These are phyloP conservation scores for Cochlearia excelsa DNA, from an alignment of 345 rosid genomes.

Conservation along the genomic window DNA sequence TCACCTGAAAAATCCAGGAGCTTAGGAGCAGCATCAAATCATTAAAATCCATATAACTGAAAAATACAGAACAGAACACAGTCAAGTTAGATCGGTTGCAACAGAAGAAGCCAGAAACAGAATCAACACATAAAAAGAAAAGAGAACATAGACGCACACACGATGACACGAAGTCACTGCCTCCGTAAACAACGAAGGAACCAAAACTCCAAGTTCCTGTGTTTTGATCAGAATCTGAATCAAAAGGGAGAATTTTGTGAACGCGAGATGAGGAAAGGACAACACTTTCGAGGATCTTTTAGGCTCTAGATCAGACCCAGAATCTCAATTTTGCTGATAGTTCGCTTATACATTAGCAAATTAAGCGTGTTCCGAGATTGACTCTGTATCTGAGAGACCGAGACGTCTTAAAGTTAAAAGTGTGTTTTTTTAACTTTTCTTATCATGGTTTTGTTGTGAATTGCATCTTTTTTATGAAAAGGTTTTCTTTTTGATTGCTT, in stretches of 20 bases:
- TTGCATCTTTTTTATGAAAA: no score
- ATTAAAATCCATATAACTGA: constrained; percentile 31
- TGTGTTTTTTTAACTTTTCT: constrained; percentile 6
- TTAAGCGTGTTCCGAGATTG: not conserved
- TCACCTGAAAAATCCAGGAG: constrained; percentile 29
- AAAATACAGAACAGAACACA: constrained; percentile 6
- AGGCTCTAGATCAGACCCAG: constrained; percentile 14
- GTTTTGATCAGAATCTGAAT: not conserved
- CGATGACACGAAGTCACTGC: not conserved
- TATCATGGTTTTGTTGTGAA: constrained; percentile 29
- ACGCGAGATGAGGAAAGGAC: constrained; percentile 5
- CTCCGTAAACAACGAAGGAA: constrained; percentile 27
- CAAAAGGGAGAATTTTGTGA: not conserved
- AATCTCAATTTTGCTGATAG: not conserved
- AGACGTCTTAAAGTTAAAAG: constrained; percentile 13
- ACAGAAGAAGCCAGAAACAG: not conserved
- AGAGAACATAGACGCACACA: constrained; percentile 25
- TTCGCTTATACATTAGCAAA: constrained; percentile 7
- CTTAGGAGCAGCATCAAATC: constrained; percentile 18
- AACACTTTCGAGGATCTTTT: constrained; percentile 2
- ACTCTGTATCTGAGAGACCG: constrained; percentile 6
- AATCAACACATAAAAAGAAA: not conserved
- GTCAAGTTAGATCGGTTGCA: not conserved
- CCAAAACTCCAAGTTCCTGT: not conserved
- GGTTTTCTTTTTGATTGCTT: no score